Percentiles rank a stretch among this genome's conserved stretches.
phyloP scores from a whole-genome alignment of 2,329 filamentous ascomycete species.

The Rosellinia necatrix region DNA sequence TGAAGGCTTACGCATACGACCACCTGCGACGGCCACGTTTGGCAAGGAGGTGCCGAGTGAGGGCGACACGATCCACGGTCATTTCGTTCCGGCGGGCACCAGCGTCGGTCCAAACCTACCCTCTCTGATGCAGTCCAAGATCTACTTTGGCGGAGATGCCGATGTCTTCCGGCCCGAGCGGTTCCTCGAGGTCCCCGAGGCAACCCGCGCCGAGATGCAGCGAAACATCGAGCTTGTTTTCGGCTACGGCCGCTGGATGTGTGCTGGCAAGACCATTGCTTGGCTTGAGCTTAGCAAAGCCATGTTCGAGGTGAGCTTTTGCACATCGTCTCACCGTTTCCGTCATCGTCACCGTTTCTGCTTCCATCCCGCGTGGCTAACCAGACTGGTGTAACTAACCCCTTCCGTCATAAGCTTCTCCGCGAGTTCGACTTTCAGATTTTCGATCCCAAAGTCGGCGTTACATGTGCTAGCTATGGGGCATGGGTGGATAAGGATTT shows the following conservation, averaged over 20 bases:
- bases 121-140: slow-evolving; percentile 41
- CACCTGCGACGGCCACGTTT: slow-evolving; percentile 39
- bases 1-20: slow-evolving; percentile 45
- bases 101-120: slow-evolving; percentile 44
- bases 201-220: slow-evolving; percentile 40
- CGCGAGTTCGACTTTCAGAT: slow-evolving; percentile 41
- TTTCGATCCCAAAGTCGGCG: slow-evolving; percentile 30
- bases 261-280: slow-evolving; percentile 49
- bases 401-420: slow-evolving; percentile 22
- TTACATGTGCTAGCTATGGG: slow-evolving; percentile 26
- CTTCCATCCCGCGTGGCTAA: not conserved
- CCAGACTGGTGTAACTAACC: not conserved
- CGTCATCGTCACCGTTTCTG: not conserved
- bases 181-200: slow-evolving; percentile 45
- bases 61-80: slow-evolving; percentile 39
- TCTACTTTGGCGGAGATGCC: slow-evolving; percentile 44
- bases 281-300: slow-evolving; percentile 50
- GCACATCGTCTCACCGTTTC: not conserved
- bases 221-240: slow-evolving; percentile 46
- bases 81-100: slow-evolving; percentile 46
- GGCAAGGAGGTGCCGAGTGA: slow-evolving; percentile 35
- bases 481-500: slow-evolving; percentile 35
- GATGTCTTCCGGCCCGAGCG: slow-evolving; percentile 50
- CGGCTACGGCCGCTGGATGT: slow-evolving; percentile 46
- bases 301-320: slow-evolving; percentile 46